These are phyloP conservation scores for Graphilbum ipis-grandicollis DNA, from an alignment of 2,329 filamentous ascomycete species.

Conservation along the genomic window DNA sequence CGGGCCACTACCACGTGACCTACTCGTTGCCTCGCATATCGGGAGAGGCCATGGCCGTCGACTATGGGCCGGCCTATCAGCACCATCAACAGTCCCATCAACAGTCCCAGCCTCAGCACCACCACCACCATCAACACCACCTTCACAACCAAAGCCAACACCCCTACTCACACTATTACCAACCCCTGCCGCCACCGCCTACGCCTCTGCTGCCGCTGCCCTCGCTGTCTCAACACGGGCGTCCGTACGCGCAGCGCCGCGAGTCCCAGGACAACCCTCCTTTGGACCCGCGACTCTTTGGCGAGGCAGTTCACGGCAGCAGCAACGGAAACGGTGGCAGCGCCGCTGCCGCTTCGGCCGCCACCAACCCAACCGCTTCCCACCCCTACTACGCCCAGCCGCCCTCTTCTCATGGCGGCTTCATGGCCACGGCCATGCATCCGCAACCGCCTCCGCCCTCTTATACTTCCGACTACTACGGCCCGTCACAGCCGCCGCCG, in stretches of 20 bases:
- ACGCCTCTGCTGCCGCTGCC: no score
- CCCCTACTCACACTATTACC: slow-evolving; percentile 3
- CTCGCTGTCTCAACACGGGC: no score
- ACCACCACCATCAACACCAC: no score
- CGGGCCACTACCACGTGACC: neutral
- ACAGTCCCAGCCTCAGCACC: neutral
- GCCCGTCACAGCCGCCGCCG: neutral
- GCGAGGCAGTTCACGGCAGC: slow-evolving; percentile 4
- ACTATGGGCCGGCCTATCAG: no score
- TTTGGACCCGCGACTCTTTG: slow-evolving; percentile 9
- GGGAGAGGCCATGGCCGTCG: no score
- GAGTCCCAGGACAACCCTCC: slow-evolving; percentile 1
- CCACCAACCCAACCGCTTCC: neutral
- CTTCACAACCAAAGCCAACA: no score
- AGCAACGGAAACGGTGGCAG: no score
- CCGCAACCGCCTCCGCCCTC: neutral
- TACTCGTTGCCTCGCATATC: slow-evolving; percentile 2
- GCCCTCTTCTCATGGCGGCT: neutral
- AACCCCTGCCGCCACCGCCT: neutral
- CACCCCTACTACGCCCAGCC: neutral
- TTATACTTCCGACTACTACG: slow-evolving; percentile 1
- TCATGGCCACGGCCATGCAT: neutral
- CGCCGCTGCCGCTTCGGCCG: neutral
- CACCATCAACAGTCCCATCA: neutral
- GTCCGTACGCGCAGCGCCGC: neutral